phyloP scores from a whole-genome alignment of 2,329 filamentous ascomycete genomes.

The Fusarium newnesense region DNA sequence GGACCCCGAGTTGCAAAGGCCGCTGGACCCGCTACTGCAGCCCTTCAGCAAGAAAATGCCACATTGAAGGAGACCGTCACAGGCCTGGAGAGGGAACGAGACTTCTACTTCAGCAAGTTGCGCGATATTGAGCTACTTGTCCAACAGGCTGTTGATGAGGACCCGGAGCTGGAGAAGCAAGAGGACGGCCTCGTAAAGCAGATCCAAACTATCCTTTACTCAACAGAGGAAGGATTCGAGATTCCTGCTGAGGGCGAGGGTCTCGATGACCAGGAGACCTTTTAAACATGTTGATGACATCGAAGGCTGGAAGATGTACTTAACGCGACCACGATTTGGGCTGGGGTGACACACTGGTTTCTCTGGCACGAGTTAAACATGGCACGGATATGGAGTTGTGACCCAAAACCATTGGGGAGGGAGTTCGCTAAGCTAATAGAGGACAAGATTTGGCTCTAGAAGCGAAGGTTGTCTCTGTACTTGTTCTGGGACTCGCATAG shows the following conservation, averaged over 20 bases:
- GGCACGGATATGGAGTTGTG: conserved; percentile 43
- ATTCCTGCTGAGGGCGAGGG: conserved; percentile 83
- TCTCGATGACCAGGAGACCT: conserved; percentile 82
- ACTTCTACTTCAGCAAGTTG: conserved; percentile 99
- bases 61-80: conserved; percentile 95
- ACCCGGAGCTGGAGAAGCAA: conserved; percentile 93
- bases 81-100: conserved; percentile 92
- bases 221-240: conserved; percentile 92
- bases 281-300: conserved; percentile 55
- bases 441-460: conserved; percentile 37
- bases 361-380: conserved; percentile 32
- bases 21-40: conserved; percentile 71
- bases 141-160: conserved; percentile 91
- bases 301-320: conserved; percentile 35
- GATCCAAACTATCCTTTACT: conserved; percentile 97
- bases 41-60: conserved; percentile 84
- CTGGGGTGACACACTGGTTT: conserved; percentile 26
- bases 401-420: conserved; percentile 36
- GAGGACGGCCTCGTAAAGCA: conserved; percentile 93
- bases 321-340: conserved; percentile 44
- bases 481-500: conserved; percentile 29
- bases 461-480: conserved; percentile 38
- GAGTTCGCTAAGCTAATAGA: conserved; percentile 30
- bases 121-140: conserved; percentile 95
- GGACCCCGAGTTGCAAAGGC: conserved; percentile 58